Base-by-base conservation (phyloP, 495 filamentous ascomycete species). In the Talaromyces ruber region DNA sequence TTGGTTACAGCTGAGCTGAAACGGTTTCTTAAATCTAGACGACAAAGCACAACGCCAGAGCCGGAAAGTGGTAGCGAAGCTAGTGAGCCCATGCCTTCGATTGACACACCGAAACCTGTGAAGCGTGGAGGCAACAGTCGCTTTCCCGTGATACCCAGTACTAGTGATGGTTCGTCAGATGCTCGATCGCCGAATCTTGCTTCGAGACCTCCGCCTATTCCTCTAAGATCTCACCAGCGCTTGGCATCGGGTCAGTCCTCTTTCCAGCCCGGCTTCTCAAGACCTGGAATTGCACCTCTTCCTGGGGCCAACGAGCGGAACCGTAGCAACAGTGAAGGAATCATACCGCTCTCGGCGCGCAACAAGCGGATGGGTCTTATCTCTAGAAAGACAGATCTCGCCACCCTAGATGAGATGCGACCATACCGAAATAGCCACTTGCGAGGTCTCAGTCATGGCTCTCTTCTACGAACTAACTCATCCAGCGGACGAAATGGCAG, bases 321-420 rank as follows among this genome's bases (percentile, higher is more conserved):
- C 51, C 85, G 93, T 51, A 96, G 92, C 65, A 94, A 96, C 65
- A 96, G 91, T 62, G 93, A 98, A 70, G 92, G 89, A 24, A 79
- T 91, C 16, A 81, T 90, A 34, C 82, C 86, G 47, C 81, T 81
- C 22, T 82, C 84, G 12, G 76, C 79, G 76, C 88, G 75, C 62
- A 81, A 69, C 60, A 86, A 88, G 66, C 84, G 93, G 6, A 96
- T 96, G 90, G 93, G 92, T 5, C 86, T 95, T 28, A 85, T 97
- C 29, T 86, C 85, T 9, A 86, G 82, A 64, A 81, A 86, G 25
- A 83, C 84, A 14, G 91, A 92, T 59, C 76, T 95, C 9, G 85
- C 84, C 25, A 88, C 88, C 0, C 74, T 96, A 16, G 85, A 93
- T 60, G 92, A 97, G 68, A 83, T 76, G 11, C 80, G 85, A 54